Base-by-base conservation (phyloP, 371 early-diverging fungal species). In the Rhizomucor pusillus region DNA sequence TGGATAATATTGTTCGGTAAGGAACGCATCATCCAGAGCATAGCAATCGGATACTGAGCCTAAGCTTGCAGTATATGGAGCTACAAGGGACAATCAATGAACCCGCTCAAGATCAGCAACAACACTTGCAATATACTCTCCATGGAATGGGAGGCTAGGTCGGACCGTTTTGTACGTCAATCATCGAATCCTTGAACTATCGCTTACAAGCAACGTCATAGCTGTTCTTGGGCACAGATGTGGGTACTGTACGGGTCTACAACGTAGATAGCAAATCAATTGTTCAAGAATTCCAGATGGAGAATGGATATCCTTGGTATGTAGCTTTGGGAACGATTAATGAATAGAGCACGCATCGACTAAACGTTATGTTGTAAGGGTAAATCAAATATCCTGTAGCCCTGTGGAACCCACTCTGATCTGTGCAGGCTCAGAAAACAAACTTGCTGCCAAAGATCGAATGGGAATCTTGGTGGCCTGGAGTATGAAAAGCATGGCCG, bases 81-180 rank as follows among this genome's bases (percentile, higher is more conserved):
- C 49, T 69, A 75, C 54, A 67, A 74, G 54, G 77, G 73, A 0
- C 67, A 66, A 43, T 64, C 80, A 1, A 67, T 73, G 44, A 66
- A 72, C 14, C 80, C 82, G 4, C 61, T 73, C 39, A 84, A 82
- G 52, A 71, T 83, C 20, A 67, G 64, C 11, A 81, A 73, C 44
- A 63, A 65, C 36, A 56, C 70, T 1, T 73, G 69, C 14, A 80
- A 77, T 54, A 62, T 86, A 11, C 50, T 82, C 40, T 80, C 81
- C 5, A 50, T 86, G 52, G 83, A 78, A 46, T 86, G 86, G 86
- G 86, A 86, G 55, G 57, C 81, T 52, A 47, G 79, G 63, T 78
- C 82, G 43, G 77, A 83, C 62, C 64, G 67, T 29, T 66, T 73
- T 51, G 79, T 78, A 63, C 71, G 67, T 62, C 14, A 19, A 33